Evolutionary conservation across 2,329 filamentous ascomycete genomes (phyloP).

Genomic region (Botrytis galanthina): DNA sequence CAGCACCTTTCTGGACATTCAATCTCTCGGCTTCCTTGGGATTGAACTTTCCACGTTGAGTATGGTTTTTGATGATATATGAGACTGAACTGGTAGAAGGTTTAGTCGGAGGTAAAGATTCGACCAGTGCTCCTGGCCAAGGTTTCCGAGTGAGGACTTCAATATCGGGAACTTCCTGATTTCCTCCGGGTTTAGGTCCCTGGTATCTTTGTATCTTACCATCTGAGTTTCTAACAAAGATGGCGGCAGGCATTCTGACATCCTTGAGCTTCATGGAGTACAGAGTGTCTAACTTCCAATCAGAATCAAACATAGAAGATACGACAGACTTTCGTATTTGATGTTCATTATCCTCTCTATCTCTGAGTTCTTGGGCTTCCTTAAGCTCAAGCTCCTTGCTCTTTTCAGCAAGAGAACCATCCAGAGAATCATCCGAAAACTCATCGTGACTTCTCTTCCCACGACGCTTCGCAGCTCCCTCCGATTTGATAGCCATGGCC

Average conservation of each 20-base stretch:
- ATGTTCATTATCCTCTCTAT: conserved; percentile 44
- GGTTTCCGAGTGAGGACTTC: conserved; percentile 71
- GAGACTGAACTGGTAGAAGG: conserved; percentile 70
- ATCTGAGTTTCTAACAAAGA: conserved; percentile 66
- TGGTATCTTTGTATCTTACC: conserved; percentile 67
- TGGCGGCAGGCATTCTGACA: conserved; percentile 64
- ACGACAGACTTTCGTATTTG: conserved; percentile 61
- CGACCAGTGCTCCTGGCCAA: conserved; percentile 70
- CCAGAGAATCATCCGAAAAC: conserved; percentile 37
- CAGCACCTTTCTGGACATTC: conserved; percentile 57
- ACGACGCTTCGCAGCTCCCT: conserved; percentile 35
- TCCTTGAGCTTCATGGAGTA: conserved; percentile 63
- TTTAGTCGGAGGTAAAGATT: conserved; percentile 64
- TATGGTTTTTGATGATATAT: conserved; percentile 78
- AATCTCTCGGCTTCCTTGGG: conserved; percentile 60
- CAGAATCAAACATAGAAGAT: conserved; percentile 75
- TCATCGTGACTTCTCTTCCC: conserved; percentile 52
- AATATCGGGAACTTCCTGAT: conserved; percentile 55
- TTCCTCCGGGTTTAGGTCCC: conserved; percentile 61
- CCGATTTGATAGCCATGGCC: conserved; percentile 64
- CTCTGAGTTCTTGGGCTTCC: conserved; percentile 33
- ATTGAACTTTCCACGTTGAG: conserved; percentile 79
- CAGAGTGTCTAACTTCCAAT: conserved; percentile 71
- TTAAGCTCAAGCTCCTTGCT: conserved; percentile 4
- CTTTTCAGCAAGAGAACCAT: conserved; percentile 28